Conservation (phyloP, 2,329 filamentous ascomycete genomes). For the Alternaria arborescens region DNA sequence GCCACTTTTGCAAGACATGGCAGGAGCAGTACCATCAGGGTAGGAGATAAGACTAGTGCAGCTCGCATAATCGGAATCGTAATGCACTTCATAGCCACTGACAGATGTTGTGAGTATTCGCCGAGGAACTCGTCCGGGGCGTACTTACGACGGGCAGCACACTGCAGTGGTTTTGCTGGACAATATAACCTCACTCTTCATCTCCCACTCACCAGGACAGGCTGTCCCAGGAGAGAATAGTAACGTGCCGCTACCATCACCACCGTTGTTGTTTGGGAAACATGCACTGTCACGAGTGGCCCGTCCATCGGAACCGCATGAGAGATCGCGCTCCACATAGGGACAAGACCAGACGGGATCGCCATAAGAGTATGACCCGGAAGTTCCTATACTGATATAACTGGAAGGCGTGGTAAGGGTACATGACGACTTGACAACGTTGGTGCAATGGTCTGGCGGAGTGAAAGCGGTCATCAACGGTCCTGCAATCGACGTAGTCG, state of each 20-base stretch:
- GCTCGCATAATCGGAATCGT: background rate
- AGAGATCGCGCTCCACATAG: slow-evolving; percentile 1
- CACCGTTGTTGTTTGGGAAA: background rate
- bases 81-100: background rate
- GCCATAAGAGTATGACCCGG: background rate
- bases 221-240: background rate
- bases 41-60: background rate
- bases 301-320: slow-evolving; percentile 2
- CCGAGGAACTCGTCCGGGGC: background rate
- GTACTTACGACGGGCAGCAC: slow-evolving; percentile 7
- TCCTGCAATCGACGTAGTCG: background rate
- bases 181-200: background rate
- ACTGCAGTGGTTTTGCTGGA: background rate
- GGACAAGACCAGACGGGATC: background rate
- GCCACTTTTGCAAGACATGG: background rate
- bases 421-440: background rate
- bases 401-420: background rate
- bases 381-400: background rate
- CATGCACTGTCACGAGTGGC: slow-evolving; percentile 1
- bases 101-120: background rate
- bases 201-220: background rate
- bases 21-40: background rate
- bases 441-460: background rate
- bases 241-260: background rate
- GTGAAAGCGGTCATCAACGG: slow-evolving; percentile 4